These are phyloP conservation scores for Monascus ruber DNA, from an alignment of 2,329 filamentous ascomycete species.

Conservation along the genomic window DNA sequence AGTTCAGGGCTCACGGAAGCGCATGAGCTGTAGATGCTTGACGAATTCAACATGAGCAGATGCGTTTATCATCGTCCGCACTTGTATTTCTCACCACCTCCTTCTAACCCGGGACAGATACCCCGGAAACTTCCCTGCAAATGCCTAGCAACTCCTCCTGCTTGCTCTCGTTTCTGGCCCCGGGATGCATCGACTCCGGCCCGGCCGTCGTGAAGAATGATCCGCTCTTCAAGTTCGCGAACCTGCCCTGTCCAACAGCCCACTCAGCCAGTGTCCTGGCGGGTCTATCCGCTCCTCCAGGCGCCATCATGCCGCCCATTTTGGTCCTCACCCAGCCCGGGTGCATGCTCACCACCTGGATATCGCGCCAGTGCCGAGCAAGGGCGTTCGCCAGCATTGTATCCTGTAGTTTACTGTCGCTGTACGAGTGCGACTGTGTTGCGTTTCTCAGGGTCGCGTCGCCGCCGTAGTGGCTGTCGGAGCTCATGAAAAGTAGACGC, in stretches of 20 bases:
- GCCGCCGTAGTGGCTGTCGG: conserved; percentile 40
- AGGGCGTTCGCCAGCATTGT: conserved; percentile 46
- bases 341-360: conserved; percentile 38
- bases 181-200: conserved; percentile 11
- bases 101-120: conserved; percentile 4
- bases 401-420: conserved; percentile 46
- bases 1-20: no score
- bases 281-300: conserved; percentile 37
- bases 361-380: conserved; percentile 31
- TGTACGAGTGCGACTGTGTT: conserved; percentile 35
- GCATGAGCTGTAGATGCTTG: no score
- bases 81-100: background rate
- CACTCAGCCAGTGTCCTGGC: conserved; percentile 40
- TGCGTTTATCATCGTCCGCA: no score
- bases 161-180: conserved; percentile 14
- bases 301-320: conserved; percentile 40
- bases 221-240: conserved; percentile 11
- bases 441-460: conserved; percentile 29
- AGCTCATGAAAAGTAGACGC: conserved; percentile 43
- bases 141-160: conserved; percentile 18
- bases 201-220: conserved; percentile 12
- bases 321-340: conserved; percentile 47
- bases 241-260: conserved; percentile 17
- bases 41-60: no score
- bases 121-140: conserved; percentile 15